Percentiles rank a stretch among this genome's conserved stretches.
phyloP scores from a whole-genome alignment of 441 rosid genomes.

The Gossypium lobatum region DNA sequence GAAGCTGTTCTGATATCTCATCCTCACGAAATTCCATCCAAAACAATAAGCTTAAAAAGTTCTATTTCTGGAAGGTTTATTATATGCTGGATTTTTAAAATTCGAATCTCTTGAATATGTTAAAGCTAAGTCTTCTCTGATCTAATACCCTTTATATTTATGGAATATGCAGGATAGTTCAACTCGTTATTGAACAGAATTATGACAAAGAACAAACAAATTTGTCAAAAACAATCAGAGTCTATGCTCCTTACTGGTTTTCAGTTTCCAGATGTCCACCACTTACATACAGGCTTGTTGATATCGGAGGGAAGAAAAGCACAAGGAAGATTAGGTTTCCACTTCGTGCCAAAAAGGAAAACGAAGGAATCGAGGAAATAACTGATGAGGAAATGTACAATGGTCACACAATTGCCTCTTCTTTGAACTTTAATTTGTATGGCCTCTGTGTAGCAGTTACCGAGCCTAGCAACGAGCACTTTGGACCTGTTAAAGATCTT shows the following conservation, averaged over 20 bases:
- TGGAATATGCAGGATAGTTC: conserved; percentile 62
- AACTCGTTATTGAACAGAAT: conserved; percentile 82
- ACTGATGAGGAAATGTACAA: conserved; percentile 76
- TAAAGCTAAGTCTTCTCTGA: conserved; percentile 10
- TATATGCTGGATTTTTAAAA: conserved; percentile 15
- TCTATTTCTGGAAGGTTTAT: conserved; percentile 83
- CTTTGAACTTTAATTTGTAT: conserved; percentile 67
- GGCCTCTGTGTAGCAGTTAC: conserved; percentile 72
- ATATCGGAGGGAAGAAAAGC: conserved; percentile 50
- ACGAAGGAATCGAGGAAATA: conserved; percentile 53
- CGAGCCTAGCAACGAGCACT: conserved; percentile 42
- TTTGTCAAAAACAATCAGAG: conserved; percentile 61
- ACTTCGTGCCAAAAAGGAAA: conserved; percentile 46
- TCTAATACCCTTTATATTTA: conserved; percentile 24
- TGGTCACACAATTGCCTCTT: conserved; percentile 90
- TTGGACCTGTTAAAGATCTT: conserved; percentile 81
- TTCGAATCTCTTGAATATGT: background rate
- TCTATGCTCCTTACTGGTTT: conserved; percentile 95
- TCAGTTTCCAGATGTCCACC: conserved; percentile 83
- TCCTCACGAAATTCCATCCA: conserved; percentile 71
- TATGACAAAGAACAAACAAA: conserved; percentile 53
- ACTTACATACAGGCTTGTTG: conserved; percentile 59
- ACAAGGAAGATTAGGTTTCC: conserved; percentile 48
- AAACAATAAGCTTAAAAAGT: conserved; percentile 76
- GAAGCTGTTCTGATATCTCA: conserved; percentile 89